phyloP scores from a whole-genome alignment of 2,329 filamentous ascomycete genomes.

The Aureobasidium subglaciale region DNA sequence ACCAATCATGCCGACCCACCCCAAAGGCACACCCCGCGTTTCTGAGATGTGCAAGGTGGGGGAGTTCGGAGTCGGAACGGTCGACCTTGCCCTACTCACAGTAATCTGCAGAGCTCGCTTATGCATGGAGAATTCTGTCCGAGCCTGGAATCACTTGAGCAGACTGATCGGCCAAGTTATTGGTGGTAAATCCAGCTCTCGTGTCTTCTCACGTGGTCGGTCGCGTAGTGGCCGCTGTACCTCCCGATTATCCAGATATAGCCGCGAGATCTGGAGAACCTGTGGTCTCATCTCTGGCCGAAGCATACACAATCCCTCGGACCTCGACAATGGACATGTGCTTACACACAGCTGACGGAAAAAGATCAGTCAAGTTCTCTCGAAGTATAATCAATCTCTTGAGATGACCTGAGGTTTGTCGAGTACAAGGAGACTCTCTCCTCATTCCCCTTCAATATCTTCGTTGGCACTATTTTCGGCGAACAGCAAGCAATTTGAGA shows the following conservation, averaged over 20 bases:
- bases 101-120: not conserved
- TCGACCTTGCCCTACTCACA: not conserved
- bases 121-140: not conserved
- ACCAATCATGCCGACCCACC: not conserved
- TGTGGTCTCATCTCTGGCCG: not conserved
- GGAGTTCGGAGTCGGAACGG: not conserved
- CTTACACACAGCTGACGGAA: no score
- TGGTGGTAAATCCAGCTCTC: slow-evolving; percentile 4
- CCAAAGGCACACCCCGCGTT: slow-evolving; percentile 8
- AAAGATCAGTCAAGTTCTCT: no score
- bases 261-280: not conserved
- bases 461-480: no score
- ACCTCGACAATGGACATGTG: no score
- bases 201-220: not conserved
- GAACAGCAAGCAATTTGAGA: no score
- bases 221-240: not conserved
- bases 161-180: not conserved
- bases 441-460: no score
- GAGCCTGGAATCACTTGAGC: not conserved
- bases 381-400: no score
- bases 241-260: not conserved
- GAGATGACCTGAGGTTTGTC: no score
- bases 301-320: no score
- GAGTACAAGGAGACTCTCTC: no score
- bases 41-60: not conserved